Percentiles rank a stretch among this genome's conserved stretches.
phyloP scores from a whole-genome alignment of 1,284 basidiomycete genomes.

The Moesziomyces antarcticus region DNA sequence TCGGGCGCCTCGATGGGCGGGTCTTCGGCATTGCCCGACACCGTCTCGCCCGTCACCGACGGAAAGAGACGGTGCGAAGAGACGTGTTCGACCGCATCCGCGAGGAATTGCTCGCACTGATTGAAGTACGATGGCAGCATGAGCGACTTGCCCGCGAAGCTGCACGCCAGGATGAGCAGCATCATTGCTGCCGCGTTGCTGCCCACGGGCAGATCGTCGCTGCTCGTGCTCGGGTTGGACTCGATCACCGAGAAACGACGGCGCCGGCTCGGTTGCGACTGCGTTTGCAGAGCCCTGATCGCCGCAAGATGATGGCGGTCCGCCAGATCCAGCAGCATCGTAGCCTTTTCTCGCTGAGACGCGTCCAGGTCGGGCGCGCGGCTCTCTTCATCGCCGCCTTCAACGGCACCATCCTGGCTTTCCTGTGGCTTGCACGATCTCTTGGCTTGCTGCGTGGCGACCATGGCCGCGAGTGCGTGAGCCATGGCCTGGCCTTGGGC shows the following conservation, averaged over 20 bases:
- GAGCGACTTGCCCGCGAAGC: conserved; percentile 36
- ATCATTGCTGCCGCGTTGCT: conserved; percentile 44
- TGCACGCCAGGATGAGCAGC: conserved; percentile 40
- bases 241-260: conserved; percentile 48
- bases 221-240: conserved; percentile 9
- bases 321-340: conserved; percentile 25
- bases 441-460: conserved; percentile 25
- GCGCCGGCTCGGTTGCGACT: conserved; percentile 40
- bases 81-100: conserved; percentile 39
- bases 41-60: conserved; percentile 25
- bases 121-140: conserved; percentile 50
- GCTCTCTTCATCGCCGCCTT: not conserved
- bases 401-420: not conserved
- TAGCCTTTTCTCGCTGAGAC: not conserved
- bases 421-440: not conserved
- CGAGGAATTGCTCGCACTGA: conserved; percentile 46
- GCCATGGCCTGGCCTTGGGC: conserved; percentile 45
- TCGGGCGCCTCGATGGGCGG: conserved; percentile 16
- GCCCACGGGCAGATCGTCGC: conserved; percentile 29
- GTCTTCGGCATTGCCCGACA: conserved; percentile 18
- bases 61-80: conserved; percentile 39
- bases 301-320: conserved; percentile 42
- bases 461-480: conserved; percentile 37
- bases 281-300: conserved; percentile 42
- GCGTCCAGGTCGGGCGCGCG: not conserved